Evolutionary conservation across 1,284 basidiomycete genomes (phyloP), one percentile per base, ranked within the genome.

Genomic region (Schizophyllum amplum): DNA sequence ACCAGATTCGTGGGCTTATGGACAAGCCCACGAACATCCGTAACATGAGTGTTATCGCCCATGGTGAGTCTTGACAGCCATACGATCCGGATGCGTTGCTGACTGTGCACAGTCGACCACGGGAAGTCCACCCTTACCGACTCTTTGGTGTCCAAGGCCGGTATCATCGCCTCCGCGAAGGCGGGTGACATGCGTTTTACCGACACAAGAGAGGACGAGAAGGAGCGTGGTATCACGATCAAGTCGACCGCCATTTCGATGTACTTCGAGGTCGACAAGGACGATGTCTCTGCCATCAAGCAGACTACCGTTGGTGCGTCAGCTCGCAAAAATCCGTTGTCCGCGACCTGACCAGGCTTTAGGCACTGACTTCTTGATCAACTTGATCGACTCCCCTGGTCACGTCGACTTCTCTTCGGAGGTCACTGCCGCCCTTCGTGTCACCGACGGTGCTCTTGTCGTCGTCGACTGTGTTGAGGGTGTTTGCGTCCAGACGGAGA

Each of bases 371-470:
- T 99, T 99, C 84, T 86, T 99, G 83, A 96, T 99, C 84, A 99
- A 99, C 82, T 80, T 99, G 78, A 98, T 99, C 80, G 97, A 99
- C 77, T 98, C 96, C n/a, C 97, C 96, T 61, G 96, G 96, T 72
- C 96, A 98, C 84, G 96, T 98, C 72, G 96, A 99, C 76, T 98
- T 99, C 84, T 99, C 97, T 54, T 98, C 97, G 55, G 97, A 99
- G 77, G 97, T 99, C 68, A 99, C 97, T 9, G 97, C 97, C 62
- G 97, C 97, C 65, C 94, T 99, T 70, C 97, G 97, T 81, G 96
- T 99, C 71, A 99, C 97, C 65, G 97, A 99, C 68, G 97, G 92
- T 80, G 93, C 93, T 57, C 61, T 62, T 64, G 95, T 98, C 67
- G 97, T 99, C 71, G 97, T 99, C 71, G 97, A 99, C 79, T 97